These are phyloP conservation scores for Pythium utonaiense DNA, from an alignment of 352 stramenopile genomes.

Conservation along the genomic window DNA sequence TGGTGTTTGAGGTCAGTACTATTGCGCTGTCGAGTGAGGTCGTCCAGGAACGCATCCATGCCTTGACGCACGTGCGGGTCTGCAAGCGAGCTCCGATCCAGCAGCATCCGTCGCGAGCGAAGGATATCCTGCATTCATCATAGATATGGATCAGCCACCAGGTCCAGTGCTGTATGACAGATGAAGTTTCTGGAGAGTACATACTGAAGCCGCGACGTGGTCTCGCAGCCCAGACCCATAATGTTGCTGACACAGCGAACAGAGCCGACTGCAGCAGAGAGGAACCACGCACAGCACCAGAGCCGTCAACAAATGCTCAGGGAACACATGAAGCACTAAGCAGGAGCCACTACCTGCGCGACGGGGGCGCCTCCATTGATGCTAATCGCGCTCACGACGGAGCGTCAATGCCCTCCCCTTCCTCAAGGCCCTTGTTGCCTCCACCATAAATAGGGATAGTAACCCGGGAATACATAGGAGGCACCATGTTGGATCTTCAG, in stretches of 20 bases:
- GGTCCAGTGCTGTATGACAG: too few relatives aligned
- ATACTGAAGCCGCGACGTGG: slow-evolving; percentile 44
- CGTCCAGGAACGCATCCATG: slow-evolving; percentile 46
- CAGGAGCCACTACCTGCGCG: slow-evolving; percentile 1
- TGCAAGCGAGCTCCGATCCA: slow-evolving; percentile 32
- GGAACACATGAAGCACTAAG: not conserved
- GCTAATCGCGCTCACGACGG: not conserved
- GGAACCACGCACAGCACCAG: not conserved
- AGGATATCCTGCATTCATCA: slow-evolving; percentile 37
- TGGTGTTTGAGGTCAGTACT: slow-evolving; percentile 22
- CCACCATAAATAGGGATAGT: not conserved
- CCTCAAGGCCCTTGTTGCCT: too few relatives aligned
- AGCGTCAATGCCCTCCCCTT: too few relatives aligned
- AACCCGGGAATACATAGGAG: not conserved
- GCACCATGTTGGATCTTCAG: too few relatives aligned
- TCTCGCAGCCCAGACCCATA: slow-evolving; percentile 47
- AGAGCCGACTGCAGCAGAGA: slow-evolving; percentile 25
- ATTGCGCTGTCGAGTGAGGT: slow-evolving; percentile 25
- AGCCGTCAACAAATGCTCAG: not conserved
- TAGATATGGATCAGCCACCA: not conserved
- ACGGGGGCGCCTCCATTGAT: not conserved
- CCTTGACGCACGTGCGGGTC: slow-evolving; percentile 29
- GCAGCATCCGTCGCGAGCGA: slow-evolving; percentile 48
- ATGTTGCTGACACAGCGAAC: slow-evolving; percentile 43
- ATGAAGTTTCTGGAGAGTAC: not conserved